Conservation (phyloP, 352 stramenopile species). For the Thraustochytrium striatum region DNA sequence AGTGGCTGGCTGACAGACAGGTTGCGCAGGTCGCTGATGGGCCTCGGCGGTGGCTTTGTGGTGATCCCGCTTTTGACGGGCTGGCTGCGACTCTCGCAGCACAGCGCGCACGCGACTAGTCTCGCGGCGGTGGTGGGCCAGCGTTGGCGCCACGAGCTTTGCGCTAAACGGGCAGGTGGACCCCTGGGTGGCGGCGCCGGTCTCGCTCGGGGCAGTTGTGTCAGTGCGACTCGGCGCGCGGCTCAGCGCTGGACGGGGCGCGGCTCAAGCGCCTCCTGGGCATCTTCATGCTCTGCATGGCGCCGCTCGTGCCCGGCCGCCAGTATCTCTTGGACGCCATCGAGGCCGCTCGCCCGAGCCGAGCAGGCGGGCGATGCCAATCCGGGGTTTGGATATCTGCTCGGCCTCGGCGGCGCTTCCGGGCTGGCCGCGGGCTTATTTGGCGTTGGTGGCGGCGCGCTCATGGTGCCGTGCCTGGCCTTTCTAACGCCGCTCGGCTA, state of each 20-base stretch:
- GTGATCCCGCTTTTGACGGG: conserved; percentile 54
- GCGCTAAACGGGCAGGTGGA: conserved; percentile 51
- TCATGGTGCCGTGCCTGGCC: conserved; percentile 49
- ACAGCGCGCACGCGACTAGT: conserved; percentile 53
- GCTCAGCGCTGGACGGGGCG: conserved; percentile 49
- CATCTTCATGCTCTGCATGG: conserved; percentile 50
- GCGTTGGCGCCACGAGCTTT: conserved; percentile 45
- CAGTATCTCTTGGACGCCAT: conserved; percentile 42
- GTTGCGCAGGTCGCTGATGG: no score
- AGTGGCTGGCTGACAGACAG: no score
- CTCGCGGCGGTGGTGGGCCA: conserved; percentile 54
- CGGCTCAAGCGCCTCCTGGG: conserved; percentile 53
- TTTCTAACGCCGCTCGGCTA: conserved; percentile 42
- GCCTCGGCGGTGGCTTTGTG: conserved; percentile 55
- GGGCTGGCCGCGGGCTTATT: conserved; percentile 52
- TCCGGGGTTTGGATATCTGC: neutral
- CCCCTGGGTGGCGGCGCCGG: conserved; percentile 39
- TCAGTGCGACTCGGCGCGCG: conserved; percentile 52
- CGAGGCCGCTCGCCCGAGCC: no score
- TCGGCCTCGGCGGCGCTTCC: conserved; percentile 44
- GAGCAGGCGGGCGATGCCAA: conserved; percentile 6
- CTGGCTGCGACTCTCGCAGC: conserved; percentile 49
- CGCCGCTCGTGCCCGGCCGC: conserved; percentile 51
- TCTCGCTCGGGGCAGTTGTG: conserved; percentile 51
- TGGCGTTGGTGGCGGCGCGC: conserved; percentile 50